Percentiles rank a stretch among this genome's conserved stretches.
These are phyloP conservation scores for Neurospora sp. DNA, from an alignment of 495 filamentous ascomycete genomes.

Conservation along the genomic window DNA sequence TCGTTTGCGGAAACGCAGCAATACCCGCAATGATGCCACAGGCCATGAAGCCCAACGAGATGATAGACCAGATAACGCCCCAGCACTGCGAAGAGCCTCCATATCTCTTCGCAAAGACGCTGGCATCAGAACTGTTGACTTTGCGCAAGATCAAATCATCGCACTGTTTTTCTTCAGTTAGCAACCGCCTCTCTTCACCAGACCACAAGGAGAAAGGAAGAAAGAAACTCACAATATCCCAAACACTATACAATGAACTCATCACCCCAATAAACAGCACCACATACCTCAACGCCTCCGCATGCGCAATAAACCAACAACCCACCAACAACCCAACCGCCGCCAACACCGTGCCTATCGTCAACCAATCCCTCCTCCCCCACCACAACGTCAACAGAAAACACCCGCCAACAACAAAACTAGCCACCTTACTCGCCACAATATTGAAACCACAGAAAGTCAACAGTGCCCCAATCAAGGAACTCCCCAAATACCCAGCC, in stretches of 20 bases:
- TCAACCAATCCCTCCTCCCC: slow-evolving; percentile 69
- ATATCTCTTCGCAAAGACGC: slow-evolving; percentile 66
- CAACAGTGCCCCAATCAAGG: slow-evolving; percentile 64
- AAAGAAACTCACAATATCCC: slow-evolving; percentile 62
- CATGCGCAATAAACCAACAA: slow-evolving; percentile 73
- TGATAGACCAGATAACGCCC: slow-evolving; percentile 68
- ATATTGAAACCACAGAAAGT: slow-evolving; percentile 77
- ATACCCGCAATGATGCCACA: slow-evolving; percentile 62
- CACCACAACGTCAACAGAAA: slow-evolving; percentile 73
- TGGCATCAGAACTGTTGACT: slow-evolving; percentile 73
- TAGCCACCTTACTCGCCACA: slow-evolving; percentile 67
- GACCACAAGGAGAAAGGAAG: neutral
- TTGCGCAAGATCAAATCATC: slow-evolving; percentile 77
- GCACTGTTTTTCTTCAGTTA: slow-evolving; percentile 30
- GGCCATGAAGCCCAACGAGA: slow-evolving; percentile 61
- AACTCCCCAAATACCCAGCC: slow-evolving; percentile 67
- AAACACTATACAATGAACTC: slow-evolving; percentile 66
- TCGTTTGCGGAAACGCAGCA: slow-evolving; percentile 62
- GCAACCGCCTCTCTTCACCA: neutral
- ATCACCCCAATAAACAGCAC: slow-evolving; percentile 79
- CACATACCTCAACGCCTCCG: slow-evolving; percentile 60
- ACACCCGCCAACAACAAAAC: slow-evolving; percentile 59
- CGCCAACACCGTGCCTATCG: slow-evolving; percentile 55
- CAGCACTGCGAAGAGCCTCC: slow-evolving; percentile 74
- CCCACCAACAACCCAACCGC: slow-evolving; percentile 62